Conservation (phyloP, 23 red algal genomes). For the Agarophyton chilense region DNA sequence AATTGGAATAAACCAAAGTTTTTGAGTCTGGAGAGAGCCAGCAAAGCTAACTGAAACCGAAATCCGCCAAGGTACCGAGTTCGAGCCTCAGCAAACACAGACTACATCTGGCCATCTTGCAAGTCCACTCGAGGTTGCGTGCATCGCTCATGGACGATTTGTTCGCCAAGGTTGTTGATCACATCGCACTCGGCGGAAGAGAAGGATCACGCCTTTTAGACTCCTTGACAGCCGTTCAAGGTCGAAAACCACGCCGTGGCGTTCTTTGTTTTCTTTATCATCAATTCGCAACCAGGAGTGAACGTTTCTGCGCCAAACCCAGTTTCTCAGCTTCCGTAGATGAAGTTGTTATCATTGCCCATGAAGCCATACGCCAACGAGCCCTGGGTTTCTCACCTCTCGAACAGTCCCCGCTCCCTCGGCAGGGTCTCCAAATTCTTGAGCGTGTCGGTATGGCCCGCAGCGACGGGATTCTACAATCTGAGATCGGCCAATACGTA, state of each 20-base stretch:
- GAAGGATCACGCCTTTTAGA: background rate
- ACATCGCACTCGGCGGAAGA: conserved; percentile 24
- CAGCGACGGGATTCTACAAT: conserved; percentile 34
- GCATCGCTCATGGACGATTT: conserved; percentile 37
- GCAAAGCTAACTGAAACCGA: too few species aligned
- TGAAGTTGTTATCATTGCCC: conserved; percentile 8
- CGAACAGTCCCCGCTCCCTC: conserved; percentile 20
- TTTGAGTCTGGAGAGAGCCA: too few species aligned
- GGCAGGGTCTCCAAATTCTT: conserved; percentile 13
- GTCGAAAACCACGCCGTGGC: background rate
- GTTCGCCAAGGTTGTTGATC: conserved; percentile 51
- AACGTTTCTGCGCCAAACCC: conserved; percentile 21
- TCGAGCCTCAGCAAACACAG: too few species aligned
- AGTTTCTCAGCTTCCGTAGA: background rate
- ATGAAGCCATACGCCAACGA: conserved; percentile 16
- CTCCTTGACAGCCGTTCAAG: background rate
- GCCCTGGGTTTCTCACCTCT: conserved; percentile 37
- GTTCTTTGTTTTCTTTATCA: background rate
- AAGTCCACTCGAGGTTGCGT: too few species aligned
- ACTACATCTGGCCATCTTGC: too few species aligned
- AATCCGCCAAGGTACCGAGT: too few species aligned
- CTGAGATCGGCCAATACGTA: conserved; percentile 16
- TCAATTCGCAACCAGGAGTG: background rate
- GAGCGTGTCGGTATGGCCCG: conserved; percentile 26
- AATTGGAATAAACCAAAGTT: too few species aligned